Conservation (phyloP, 805 yeast genomes). For the Zygotorulaspora florentina region DNA sequence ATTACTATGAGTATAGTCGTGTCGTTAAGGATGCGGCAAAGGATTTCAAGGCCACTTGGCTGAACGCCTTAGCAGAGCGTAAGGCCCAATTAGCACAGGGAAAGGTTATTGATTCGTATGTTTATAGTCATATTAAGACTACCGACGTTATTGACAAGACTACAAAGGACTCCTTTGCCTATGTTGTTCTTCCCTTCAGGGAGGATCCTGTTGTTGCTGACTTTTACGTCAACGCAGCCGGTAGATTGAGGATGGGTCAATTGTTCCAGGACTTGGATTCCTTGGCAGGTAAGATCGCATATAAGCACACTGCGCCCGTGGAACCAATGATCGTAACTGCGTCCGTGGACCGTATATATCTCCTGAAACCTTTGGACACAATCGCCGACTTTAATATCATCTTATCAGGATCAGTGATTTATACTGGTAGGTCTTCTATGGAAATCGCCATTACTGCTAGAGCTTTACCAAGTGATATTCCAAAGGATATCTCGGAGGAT, state of each 20-base stretch:
- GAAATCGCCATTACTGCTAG: slow-evolving; percentile 90
- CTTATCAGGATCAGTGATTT: slow-evolving; percentile 85
- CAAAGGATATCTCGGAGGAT: slow-evolving; percentile 50
- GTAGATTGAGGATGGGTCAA: slow-evolving; percentile 90
- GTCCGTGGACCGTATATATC: slow-evolving; percentile 84
- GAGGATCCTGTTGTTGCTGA: slow-evolving; percentile 80
- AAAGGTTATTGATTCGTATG: slow-evolving; percentile 62
- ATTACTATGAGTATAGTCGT: slow-evolving; percentile 49
- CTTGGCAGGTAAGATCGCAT: slow-evolving; percentile 89
- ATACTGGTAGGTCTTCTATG: slow-evolving; percentile 95
- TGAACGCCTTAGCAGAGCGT: slow-evolving; percentile 74
- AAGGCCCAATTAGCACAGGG: slow-evolving; percentile 68
- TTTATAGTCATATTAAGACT: slow-evolving; percentile 68
- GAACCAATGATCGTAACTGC: slow-evolving; percentile 96
- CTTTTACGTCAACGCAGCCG: slow-evolving; percentile 82
- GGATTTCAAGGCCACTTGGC: slow-evolving; percentile 65
- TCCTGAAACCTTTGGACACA: slow-evolving; percentile 80
- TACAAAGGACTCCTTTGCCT: slow-evolving; percentile 71
- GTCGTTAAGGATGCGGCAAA: slow-evolving; percentile 32
- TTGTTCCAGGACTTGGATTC: slow-evolving; percentile 92
- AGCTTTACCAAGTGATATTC: slow-evolving; percentile 56
- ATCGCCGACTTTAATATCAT: slow-evolving; percentile 70
- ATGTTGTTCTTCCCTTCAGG: slow-evolving; percentile 71
- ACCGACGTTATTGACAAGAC: slow-evolving; percentile 69
- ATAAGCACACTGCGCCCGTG: slow-evolving; percentile 90